Evolutionary conservation across 306 rosid genomes (phyloP).

Genomic region (Dalbergia cultrata): DNA sequence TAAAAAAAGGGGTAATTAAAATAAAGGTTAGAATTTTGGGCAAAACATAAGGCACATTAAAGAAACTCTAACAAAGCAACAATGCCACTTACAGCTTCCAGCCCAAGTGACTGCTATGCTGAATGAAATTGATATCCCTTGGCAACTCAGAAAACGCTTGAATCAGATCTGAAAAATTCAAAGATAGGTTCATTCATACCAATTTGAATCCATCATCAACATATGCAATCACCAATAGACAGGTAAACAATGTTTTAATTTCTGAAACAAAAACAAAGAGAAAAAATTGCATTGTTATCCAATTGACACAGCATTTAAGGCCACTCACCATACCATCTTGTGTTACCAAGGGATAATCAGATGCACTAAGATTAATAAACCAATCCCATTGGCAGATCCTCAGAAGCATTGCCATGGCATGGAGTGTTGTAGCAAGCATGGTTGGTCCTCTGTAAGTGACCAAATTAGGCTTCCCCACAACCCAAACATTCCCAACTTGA

Average conservation of each 20-base stretch:
- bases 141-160: constrained; percentile 82
- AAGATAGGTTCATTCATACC: constrained; percentile 28
- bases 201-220: background rate
- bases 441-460: constrained; percentile 96
- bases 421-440: constrained; percentile 94
- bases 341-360: constrained; percentile 88
- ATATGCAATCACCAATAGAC: background rate
- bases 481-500: constrained; percentile 84
- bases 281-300: background rate
- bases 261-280: background rate
- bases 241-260: background rate
- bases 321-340: constrained; percentile 99
- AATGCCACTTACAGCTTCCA: constrained; percentile 75
- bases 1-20: constrained; percentile 33
- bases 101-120: constrained; percentile 85
- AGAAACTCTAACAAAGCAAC: constrained; percentile 15
- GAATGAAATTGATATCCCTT: constrained; percentile 81
- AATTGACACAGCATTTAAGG: constrained; percentile 25
- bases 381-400: constrained; percentile 83
- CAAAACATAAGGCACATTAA: background rate
- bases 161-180: constrained; percentile 71
- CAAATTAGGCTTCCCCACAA: constrained; percentile 78
- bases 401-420: constrained; percentile 79
- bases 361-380: constrained; percentile 96
- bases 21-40: background rate